phyloP scores from a whole-genome alignment of 352 stramenopile species.

The Globisporangium paddicum region DNA sequence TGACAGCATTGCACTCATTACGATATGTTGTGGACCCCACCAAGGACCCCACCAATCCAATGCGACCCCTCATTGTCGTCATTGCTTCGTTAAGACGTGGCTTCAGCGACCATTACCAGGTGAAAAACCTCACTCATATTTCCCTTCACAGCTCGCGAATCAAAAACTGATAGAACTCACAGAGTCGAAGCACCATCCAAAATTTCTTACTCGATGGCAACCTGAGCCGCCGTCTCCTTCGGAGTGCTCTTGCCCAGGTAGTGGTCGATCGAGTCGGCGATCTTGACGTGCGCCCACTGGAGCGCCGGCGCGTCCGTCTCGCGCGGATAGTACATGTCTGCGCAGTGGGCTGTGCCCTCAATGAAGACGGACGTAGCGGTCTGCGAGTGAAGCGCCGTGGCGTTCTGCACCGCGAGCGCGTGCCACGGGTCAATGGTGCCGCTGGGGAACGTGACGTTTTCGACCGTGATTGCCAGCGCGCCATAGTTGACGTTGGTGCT shows the following conservation, averaged over 20 bases:
- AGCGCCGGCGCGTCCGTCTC: constrained; percentile 42
- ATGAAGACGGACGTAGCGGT: constrained; percentile 67
- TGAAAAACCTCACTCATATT: too few relatives aligned
- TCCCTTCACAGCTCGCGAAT: too few relatives aligned
- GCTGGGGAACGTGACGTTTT: constrained; percentile 76
- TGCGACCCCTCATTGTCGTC: too few relatives aligned
- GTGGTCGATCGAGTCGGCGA: constrained; percentile 36
- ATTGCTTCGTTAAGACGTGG: too few relatives aligned
- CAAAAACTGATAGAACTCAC: too few relatives aligned
- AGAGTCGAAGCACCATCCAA: too few relatives aligned
- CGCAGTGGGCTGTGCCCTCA: constrained; percentile 76
- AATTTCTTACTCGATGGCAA: constrained; percentile 2
- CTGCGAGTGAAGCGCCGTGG: constrained; percentile 45
- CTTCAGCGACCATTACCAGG: too few relatives aligned
- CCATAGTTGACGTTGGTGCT: constrained; percentile 78
- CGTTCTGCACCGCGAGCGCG: constrained; percentile 70
- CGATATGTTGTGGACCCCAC: too few relatives aligned
- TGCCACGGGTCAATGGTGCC: constrained; percentile 87
- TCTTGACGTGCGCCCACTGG: constrained; percentile 66
- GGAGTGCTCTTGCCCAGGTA: constrained; percentile 25
- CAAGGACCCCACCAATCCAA: too few relatives aligned
- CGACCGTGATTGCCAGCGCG: constrained; percentile 65
- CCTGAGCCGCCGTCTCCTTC: neutral
- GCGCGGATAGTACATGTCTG: constrained; percentile 79
- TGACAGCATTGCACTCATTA: neutral